These are phyloP conservation scores for Pythium oligandrum DNA, from an alignment of 352 stramenopile species.

Conservation along the genomic window DNA sequence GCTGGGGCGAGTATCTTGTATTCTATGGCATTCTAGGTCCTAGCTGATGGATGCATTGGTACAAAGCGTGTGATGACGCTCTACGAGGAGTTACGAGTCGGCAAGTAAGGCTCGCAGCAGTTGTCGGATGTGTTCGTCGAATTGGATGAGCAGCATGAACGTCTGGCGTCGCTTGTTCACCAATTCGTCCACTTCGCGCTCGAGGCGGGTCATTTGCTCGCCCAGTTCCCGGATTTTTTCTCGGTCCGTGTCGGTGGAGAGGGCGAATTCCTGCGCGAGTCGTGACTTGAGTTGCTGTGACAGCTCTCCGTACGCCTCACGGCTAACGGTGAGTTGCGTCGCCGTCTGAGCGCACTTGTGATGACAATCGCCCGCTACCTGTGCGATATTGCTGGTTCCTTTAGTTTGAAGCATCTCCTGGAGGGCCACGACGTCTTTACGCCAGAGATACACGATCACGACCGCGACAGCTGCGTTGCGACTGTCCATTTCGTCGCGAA, in stretches of 20 bases:
- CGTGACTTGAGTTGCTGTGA: background rate
- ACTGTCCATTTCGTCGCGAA: conserved; percentile 21
- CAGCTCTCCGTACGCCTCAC: too few species aligned
- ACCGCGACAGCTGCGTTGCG: conserved; percentile 31
- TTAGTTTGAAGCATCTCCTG: background rate
- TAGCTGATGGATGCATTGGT: too few species aligned
- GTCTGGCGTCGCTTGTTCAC: background rate
- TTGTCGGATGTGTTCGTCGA: conserved; percentile 6
- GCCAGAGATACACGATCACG: conserved; percentile 25
- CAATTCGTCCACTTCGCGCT: conserved; percentile 6
- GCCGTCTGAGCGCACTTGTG: conserved; percentile 5
- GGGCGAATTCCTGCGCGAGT: background rate
- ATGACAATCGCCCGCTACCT: conserved; percentile 8
- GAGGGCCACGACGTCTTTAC: conserved; percentile 1
- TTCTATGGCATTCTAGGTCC: too few species aligned
- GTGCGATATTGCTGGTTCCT: conserved; percentile 2
- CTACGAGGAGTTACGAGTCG: background rate
- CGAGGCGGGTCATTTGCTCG: background rate
- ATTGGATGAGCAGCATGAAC: conserved; percentile 7
- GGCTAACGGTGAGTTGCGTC: too few species aligned
- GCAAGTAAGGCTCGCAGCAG: conserved; percentile 6
- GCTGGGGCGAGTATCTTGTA: too few species aligned
- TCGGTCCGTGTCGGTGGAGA: background rate
- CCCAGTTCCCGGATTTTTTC: background rate
- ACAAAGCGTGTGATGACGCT: too few species aligned